These are phyloP conservation scores for Hyphopichia pseudoburtonii DNA, from an alignment of 1,139 yeast genomes.

Conservation along the genomic window DNA sequence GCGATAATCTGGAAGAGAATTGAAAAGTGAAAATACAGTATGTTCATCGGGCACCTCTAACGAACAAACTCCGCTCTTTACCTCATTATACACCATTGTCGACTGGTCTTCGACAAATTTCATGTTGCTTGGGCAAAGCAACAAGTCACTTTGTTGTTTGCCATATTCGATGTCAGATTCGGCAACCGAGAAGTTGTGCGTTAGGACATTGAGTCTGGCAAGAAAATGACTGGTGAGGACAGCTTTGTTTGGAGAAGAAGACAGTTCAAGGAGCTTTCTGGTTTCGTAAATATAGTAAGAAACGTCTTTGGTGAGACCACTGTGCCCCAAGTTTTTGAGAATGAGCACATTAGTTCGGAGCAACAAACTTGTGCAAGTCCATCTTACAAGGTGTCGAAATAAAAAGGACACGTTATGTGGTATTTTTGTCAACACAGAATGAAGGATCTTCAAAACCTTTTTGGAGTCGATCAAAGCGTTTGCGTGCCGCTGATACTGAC, in stretches of 20 bases:
- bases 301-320: constrained; percentile 58
- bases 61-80: too few species aligned
- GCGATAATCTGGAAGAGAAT: too few species aligned
- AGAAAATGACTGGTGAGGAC: constrained; percentile 22
- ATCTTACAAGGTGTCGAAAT: constrained; percentile 25
- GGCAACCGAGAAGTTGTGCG: constrained; percentile 1
- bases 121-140: too few species aligned
- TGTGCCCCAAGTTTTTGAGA: constrained; percentile 34
- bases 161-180: too few species aligned
- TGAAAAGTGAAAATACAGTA: too few species aligned
- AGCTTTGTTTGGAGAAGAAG: constrained; percentile 27
- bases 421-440: constrained; percentile 41
- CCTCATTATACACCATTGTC: too few species aligned
- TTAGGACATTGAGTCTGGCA: constrained; percentile 2
- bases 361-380: constrained; percentile 36
- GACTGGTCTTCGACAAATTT: too few species aligned
- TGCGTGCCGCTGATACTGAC: constrained; percentile 12
- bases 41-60: too few species aligned
- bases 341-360: constrained; percentile 33
- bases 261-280: constrained; percentile 30
- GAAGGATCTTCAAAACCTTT: constrained; percentile 40
- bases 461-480: constrained; percentile 31
- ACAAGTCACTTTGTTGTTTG: too few species aligned
- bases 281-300: constrained; percentile 52
- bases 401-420: constrained; percentile 19